Evolutionary conservation across 2,329 filamentous ascomycete species (phyloP).

Genomic region (Monosporascus ibericus): DNA sequence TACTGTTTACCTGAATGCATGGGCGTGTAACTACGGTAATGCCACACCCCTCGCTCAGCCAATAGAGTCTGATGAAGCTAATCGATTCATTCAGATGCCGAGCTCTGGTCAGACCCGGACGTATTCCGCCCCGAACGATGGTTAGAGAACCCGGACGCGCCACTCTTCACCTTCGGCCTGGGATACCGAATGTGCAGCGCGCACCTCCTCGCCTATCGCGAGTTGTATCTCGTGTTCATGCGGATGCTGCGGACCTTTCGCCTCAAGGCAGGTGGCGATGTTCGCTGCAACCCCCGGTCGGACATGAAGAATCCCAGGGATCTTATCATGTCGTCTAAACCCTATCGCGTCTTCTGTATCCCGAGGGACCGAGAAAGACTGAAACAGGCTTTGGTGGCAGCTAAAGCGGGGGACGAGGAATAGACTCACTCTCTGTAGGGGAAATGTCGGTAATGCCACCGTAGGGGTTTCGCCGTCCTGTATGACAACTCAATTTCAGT

Average conservation of each 20-base stretch:
- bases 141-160: conserved; percentile 18
- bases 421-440: not conserved
- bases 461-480: no score
- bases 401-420: not conserved
- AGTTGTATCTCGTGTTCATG: conserved; percentile 25
- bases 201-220: conserved; percentile 20
- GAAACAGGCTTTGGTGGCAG: conserved; percentile 2
- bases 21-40: conserved; percentile 22
- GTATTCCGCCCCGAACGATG: conserved; percentile 20
- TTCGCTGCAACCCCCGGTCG: conserved; percentile 19
- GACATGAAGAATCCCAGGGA: conserved; percentile 23
- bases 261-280: conserved; percentile 12
- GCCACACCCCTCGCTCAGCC: no score
- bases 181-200: conserved; percentile 25
- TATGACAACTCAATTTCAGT: no score
- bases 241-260: conserved; percentile 19
- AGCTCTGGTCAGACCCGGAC: conserved; percentile 20
- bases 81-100: conserved; percentile 10
- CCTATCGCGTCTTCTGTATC: conserved; percentile 18
- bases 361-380: conserved; percentile 17
- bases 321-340: conserved; percentile 19
- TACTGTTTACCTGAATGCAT: conserved; percentile 64
- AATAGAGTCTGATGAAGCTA: not conserved
- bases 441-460: no score
- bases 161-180: conserved; percentile 21